These are phyloP conservation scores for Pseudozyma pruni DNA, from an alignment of 1,284 basidiomycete genomes.

Conservation along the genomic window DNA sequence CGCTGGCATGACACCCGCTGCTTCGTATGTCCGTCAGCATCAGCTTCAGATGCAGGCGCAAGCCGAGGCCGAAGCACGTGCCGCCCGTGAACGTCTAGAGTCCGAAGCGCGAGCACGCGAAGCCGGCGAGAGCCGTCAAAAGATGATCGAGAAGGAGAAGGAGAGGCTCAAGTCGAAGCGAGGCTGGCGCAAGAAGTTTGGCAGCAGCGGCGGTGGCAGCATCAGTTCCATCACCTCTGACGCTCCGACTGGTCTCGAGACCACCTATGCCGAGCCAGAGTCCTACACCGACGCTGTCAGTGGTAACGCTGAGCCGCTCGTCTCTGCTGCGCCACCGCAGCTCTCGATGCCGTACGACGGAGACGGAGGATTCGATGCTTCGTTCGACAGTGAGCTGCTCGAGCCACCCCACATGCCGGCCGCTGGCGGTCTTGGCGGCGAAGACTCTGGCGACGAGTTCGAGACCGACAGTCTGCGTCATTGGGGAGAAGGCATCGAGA, in stretches of 20 bases:
- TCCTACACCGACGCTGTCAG: slow-evolving; percentile 14
- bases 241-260: slow-evolving; percentile 56
- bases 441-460: slow-evolving; percentile 71
- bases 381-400: slow-evolving; percentile 79
- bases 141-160: slow-evolving; percentile 69
- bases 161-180: slow-evolving; percentile 67
- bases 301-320: slow-evolving; percentile 21
- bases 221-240: slow-evolving; percentile 46
- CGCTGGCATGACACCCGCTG: slow-evolving; percentile 88
- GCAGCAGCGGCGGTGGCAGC: slow-evolving; percentile 52
- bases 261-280: slow-evolving; percentile 43
- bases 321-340: slow-evolving; percentile 35
- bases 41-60: slow-evolving; percentile 74
- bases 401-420: slow-evolving; percentile 75
- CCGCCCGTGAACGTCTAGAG: slow-evolving; percentile 73
- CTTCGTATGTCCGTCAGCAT: slow-evolving; percentile 88
- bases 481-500: slow-evolving; percentile 76
- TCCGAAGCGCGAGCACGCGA: slow-evolving; percentile 70
- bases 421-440: slow-evolving; percentile 64
- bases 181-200: slow-evolving; percentile 68
- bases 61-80: slow-evolving; percentile 62
- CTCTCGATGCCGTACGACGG: slow-evolving; percentile 62
- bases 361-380: slow-evolving; percentile 73
- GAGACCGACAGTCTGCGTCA: slow-evolving; percentile 69
- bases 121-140: slow-evolving; percentile 69